phyloP scores from a whole-genome alignment of 1,284 basidiomycete species.

The Leccinum variabile region DNA sequence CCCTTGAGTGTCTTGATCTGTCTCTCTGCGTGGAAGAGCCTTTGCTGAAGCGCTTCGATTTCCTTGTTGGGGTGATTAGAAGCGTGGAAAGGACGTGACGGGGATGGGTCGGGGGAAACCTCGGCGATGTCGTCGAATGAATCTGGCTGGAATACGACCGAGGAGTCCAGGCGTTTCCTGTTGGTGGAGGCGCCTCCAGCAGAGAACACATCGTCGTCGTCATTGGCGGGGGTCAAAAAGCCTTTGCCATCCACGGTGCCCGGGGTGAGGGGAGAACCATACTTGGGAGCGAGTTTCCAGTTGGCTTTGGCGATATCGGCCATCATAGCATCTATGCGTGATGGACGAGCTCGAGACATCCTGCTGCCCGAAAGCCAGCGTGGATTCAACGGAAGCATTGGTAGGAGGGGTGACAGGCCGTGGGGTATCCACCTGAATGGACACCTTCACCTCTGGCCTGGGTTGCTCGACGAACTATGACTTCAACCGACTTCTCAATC shows the following conservation, averaged over 20 bases:
- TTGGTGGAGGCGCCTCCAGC: constrained; percentile 62
- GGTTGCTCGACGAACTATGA: too few species aligned
- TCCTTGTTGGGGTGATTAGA: constrained; percentile 76
- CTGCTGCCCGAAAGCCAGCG: too few species aligned
- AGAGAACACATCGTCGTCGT: constrained; percentile 66
- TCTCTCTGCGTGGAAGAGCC: constrained; percentile 78
- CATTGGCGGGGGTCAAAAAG: constrained; percentile 57
- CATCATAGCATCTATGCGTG: constrained; percentile 65
- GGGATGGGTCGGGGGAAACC: constrained; percentile 67
- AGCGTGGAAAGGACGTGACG: constrained; percentile 57
- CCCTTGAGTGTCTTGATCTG: constrained; percentile 80
- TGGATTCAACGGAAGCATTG: too few species aligned
- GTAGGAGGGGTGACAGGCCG: too few species aligned
- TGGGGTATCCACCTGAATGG: too few species aligned
- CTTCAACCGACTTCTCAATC: too few species aligned
- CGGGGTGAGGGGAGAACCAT: constrained; percentile 70
- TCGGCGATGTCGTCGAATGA: constrained; percentile 56
- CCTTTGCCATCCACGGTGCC: constrained; percentile 49
- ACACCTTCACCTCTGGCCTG: too few species aligned
- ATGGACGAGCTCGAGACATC: too few species aligned
- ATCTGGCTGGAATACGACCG: constrained; percentile 56
- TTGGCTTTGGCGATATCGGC: constrained; percentile 63
- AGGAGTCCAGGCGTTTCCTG: constrained; percentile 57
- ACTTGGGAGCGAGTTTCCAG: constrained; percentile 55
- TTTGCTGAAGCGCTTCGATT: constrained; percentile 75